A percentile compares a stretch with the other conserved stretches of the same genome.
These are phyloP conservation scores for Phyllosticta paracitricarpa DNA, from an alignment of 2,329 filamentous ascomycete genomes.

Conservation along the genomic window DNA sequence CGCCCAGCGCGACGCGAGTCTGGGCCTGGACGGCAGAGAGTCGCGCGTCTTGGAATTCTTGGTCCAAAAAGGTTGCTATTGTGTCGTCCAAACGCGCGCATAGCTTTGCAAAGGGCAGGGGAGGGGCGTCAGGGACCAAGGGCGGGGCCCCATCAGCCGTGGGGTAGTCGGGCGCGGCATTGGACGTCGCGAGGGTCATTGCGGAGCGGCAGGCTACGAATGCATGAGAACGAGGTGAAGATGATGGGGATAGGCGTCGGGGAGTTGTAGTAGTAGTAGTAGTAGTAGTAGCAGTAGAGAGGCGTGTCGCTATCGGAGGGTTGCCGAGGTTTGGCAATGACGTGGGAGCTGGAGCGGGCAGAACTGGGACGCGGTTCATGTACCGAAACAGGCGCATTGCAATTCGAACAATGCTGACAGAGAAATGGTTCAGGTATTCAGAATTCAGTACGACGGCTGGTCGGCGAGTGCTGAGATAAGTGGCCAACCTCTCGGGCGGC, in stretches of 20 bases:
- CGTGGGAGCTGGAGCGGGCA: neutral
- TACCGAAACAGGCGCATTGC: neutral
- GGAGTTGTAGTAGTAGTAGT: neutral
- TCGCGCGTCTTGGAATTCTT: constrained; percentile 36
- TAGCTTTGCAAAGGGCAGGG: constrained; percentile 37
- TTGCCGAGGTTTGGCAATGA: neutral
- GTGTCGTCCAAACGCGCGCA: constrained; percentile 46
- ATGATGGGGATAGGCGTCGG: neutral
- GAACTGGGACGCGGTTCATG: too few species aligned
- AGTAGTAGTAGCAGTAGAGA: too few species aligned
- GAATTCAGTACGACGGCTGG: too few species aligned
- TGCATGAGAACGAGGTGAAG: neutral
- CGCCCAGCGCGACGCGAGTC: constrained; percentile 58
- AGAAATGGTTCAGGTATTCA: neutral
- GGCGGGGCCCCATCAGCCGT: neutral
- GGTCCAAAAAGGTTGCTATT: constrained; percentile 56
- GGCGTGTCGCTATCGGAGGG: neutral
- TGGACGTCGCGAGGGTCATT: constrained; percentile 25
- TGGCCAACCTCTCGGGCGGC: neutral
- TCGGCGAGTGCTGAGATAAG: neutral
- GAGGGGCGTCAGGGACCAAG: constrained; percentile 28
- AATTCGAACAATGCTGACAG: neutral
- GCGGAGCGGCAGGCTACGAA: neutral
- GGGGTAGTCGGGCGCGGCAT: constrained; percentile 24
- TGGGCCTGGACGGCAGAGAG: constrained; percentile 62